Percentiles rank a stretch among this genome's conserved stretches.
phyloP scores from a whole-genome alignment of 306 rosid species.

The Medicago ruthenica region DNA sequence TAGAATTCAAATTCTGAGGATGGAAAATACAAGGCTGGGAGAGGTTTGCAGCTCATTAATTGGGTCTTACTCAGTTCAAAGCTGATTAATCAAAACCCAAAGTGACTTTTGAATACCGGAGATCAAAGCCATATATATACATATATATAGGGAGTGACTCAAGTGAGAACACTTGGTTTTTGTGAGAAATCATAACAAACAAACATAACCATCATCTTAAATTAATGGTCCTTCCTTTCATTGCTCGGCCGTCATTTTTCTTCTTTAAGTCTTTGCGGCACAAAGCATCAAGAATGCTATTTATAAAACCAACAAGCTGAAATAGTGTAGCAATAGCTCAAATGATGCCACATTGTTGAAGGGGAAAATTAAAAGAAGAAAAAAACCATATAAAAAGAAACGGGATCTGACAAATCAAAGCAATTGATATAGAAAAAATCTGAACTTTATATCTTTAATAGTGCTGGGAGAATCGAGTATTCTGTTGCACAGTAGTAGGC shows the following conservation, averaged over 20 bases:
- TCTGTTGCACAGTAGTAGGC: not conserved
- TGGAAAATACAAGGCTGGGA: not conserved
- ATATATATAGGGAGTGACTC: not conserved
- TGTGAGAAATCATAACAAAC: constrained; percentile 1
- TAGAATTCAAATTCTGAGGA: not conserved
- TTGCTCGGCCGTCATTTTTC: not conserved
- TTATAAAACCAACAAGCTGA: not conserved
- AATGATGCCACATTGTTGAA: not conserved
- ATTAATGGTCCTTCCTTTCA: constrained; percentile 4
- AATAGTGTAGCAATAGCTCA: constrained; percentile 3
- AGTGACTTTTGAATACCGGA: not conserved
- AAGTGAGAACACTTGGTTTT: not conserved
- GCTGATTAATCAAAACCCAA: not conserved
- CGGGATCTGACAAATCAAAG: not conserved
- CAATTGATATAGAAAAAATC: not conserved
- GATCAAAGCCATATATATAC: not conserved
- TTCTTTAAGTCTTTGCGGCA: not conserved
- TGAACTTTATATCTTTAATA: not conserved
- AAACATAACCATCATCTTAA: not conserved
- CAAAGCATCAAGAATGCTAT: not conserved
- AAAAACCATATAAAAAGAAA: not conserved
- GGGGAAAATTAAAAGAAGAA: not conserved
- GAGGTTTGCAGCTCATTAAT: not conserved
- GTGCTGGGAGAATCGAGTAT: not conserved
- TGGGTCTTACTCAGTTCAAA: not conserved